Conservation (phyloP, 129 eudicot species). For the Erigeron canadensis region DNA sequence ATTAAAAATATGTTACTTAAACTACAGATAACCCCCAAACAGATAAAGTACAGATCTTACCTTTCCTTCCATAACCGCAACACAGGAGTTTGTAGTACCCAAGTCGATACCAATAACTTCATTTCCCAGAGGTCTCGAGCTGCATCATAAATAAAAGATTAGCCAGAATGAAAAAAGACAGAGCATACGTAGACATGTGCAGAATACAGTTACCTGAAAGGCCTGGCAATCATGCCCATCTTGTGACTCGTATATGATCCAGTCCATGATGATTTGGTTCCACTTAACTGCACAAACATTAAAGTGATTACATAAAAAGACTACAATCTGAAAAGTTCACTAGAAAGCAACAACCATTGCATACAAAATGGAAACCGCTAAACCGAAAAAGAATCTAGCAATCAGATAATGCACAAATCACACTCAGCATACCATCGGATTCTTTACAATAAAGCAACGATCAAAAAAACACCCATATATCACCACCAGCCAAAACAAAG, state of each 20-base stretch:
- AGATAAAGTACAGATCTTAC: background rate
- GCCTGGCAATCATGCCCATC: conserved; percentile 60
- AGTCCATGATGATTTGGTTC: conserved; percentile 47
- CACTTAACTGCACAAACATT: conserved; percentile 48
- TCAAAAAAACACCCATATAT: background rate
- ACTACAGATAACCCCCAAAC: background rate
- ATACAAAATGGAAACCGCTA: conserved; percentile 1
- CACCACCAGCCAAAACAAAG: too few relatives aligned
- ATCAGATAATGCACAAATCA: background rate
- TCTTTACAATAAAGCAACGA: background rate
- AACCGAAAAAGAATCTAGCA: background rate
- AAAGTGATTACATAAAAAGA: background rate
- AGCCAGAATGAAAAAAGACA: background rate
- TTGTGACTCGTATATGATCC: conserved; percentile 39
- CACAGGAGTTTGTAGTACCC: conserved; percentile 33
- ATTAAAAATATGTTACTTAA: background rate
- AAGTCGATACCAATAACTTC: conserved; percentile 29
- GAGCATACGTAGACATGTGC: background rate
- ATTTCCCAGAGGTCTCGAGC: conserved; percentile 29
- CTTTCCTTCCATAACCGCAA: conserved; percentile 33
- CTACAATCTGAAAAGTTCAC: background rate
- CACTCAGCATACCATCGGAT: background rate
- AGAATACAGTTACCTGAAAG: conserved; percentile 56
- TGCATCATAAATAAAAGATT: background rate
- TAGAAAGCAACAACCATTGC: background rate